Conservation (phyloP, 164 flowering plant species). For the Chimonanthus praecox region DNA sequence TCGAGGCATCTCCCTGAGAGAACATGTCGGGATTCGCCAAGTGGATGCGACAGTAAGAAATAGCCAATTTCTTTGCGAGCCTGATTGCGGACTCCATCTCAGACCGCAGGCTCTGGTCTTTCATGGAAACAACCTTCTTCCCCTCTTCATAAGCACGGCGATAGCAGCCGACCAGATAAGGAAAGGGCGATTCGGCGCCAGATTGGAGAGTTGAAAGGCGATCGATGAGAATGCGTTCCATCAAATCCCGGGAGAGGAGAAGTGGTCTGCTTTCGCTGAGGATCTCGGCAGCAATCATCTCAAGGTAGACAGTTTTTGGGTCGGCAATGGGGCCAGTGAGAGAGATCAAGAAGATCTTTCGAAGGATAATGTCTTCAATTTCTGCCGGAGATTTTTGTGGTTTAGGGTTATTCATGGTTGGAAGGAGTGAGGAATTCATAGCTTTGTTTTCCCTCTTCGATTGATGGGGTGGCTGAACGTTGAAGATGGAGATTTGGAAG, state of each 20-base stretch:
- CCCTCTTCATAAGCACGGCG: constrained; percentile 75
- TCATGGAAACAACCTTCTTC: constrained; percentile 68
- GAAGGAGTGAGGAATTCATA: too few species aligned
- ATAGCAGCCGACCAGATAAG: constrained; percentile 64
- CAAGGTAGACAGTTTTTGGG: constrained; percentile 54
- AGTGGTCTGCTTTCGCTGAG: constrained; percentile 71
- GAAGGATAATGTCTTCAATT: constrained; percentile 76
- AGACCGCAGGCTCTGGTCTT: constrained; percentile 54
- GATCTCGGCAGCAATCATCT: constrained; percentile 83
- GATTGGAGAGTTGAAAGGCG: constrained; percentile 55
- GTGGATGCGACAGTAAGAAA: constrained; percentile 73
- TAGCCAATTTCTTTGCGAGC: constrained; percentile 63
- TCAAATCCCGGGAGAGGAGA: constrained; percentile 48
- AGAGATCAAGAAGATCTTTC: constrained; percentile 68
- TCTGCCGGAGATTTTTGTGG: constrained; percentile 59
- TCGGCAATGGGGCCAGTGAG: constrained; percentile 48
- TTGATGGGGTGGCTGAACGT: too few species aligned
- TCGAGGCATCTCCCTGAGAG: constrained; percentile 10
- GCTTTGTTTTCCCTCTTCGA: too few species aligned
- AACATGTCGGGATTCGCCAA: constrained; percentile 80
- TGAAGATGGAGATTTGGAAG: too few species aligned
- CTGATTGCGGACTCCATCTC: constrained; percentile 57
- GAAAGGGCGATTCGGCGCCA: constrained; percentile 63
- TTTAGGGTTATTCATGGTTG: constrained; percentile 52
- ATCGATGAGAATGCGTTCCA: constrained; percentile 78